These are phyloP conservation scores for Cornus controversa DNA, from an alignment of 148 eudicot genomes.

Conservation along the genomic window DNA sequence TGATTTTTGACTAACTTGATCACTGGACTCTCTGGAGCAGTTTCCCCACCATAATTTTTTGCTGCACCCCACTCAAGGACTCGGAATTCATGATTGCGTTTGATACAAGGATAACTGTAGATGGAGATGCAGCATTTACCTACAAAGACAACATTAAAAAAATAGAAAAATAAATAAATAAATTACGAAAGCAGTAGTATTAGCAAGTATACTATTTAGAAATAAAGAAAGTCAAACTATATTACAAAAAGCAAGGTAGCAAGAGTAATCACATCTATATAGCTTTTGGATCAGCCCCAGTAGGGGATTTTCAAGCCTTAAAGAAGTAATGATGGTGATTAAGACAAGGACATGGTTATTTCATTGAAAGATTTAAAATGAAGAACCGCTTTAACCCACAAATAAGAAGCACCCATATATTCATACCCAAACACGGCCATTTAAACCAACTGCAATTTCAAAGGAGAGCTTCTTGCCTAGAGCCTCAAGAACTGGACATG, in stretches of 20 bases:
- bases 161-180: not conserved
- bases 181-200: not conserved
- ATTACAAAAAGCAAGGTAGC: not conserved
- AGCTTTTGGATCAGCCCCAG: not conserved
- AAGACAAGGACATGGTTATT: not conserved
- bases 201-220: not conserved
- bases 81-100: slow-evolving; percentile 84
- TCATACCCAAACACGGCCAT: slow-evolving; percentile 95
- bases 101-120: slow-evolving; percentile 62
- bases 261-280: not conserved
- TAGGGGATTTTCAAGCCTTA: not conserved
- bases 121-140: slow-evolving; percentile 80
- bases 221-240: not conserved
- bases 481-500: slow-evolving; percentile 83
- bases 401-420: slow-evolving; percentile 16
- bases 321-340: not conserved
- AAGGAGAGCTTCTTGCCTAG: slow-evolving; percentile 91
- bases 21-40: slow-evolving; percentile 67
- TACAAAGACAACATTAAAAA: slow-evolving; percentile 13
- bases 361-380: not conserved
- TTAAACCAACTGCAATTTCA: slow-evolving; percentile 89
- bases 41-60: slow-evolving; percentile 69
- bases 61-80: slow-evolving; percentile 60
- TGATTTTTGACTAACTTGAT: slow-evolving; percentile 15
- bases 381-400: not conserved